Evolutionary conservation across 345 rosid genomes (phyloP).

Genomic region (Dipteronia sinensis): DNA sequence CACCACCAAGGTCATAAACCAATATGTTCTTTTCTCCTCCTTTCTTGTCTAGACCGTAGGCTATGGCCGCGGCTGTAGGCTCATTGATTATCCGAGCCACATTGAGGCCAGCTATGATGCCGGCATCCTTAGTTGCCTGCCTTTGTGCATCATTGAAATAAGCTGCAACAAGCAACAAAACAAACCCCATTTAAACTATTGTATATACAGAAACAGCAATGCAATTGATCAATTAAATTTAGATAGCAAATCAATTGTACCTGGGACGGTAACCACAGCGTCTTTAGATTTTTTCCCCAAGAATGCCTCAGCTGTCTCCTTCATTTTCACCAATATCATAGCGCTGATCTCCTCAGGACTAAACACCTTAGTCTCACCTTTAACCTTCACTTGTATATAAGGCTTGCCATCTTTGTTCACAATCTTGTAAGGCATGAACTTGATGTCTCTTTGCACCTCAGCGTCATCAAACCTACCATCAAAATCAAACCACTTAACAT

Average conservation of each 20-base stretch:
- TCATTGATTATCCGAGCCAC: conserved; percentile 59
- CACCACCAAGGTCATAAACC: conserved; percentile 61
- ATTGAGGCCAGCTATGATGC: conserved; percentile 40
- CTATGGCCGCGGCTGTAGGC: conserved; percentile 64
- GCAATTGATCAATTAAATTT: neutral
- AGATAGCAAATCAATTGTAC: conserved; percentile 14
- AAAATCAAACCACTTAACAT: neutral
- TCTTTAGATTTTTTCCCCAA: conserved; percentile 55
- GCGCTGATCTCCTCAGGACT: conserved; percentile 70
- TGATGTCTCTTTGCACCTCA: conserved; percentile 55
- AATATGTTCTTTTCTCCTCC: conserved; percentile 44
- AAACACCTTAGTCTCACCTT: conserved; percentile 55
- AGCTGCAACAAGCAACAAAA: conserved; percentile 22
- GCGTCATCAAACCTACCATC: conserved; percentile 39
- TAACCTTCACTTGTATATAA: conserved; percentile 40
- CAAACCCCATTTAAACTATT: neutral
- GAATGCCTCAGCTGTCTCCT: conserved; percentile 60
- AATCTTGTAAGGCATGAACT: conserved; percentile 57
- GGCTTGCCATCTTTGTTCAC: conserved; percentile 46
- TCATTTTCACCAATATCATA: conserved; percentile 61
- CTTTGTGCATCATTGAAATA: conserved; percentile 47
- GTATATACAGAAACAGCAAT: neutral
- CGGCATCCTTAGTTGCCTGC: conserved; percentile 42
- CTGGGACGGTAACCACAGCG: conserved; percentile 64
- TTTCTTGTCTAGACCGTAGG: conserved; percentile 55